phyloP scores from a whole-genome alignment of 2,329 filamentous ascomycete genomes.

The Fusarium succisae region DNA sequence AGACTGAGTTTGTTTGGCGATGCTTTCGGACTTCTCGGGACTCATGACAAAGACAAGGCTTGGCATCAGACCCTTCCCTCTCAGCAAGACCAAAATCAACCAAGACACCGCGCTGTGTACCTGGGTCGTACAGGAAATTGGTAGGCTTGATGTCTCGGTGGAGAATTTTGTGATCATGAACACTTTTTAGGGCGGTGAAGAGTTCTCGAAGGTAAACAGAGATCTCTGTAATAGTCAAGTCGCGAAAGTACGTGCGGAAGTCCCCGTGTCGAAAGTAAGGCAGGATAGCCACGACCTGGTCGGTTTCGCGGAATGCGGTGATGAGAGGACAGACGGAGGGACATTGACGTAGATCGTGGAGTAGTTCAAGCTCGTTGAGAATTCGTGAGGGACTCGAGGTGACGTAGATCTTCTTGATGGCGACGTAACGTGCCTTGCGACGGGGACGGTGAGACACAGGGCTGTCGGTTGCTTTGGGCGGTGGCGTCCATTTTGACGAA shows the following conservation, averaged over 20 bases:
- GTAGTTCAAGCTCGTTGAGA: slow-evolving; percentile 92
- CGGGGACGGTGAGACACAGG: slow-evolving; percentile 45
- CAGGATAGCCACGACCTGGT: slow-evolving; percentile 93
- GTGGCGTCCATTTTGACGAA: slow-evolving; percentile 73
- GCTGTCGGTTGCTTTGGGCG: slow-evolving; percentile 64
- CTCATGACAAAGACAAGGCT: slow-evolving; percentile 84
- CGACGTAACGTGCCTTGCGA: slow-evolving; percentile 76
- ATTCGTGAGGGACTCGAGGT: slow-evolving; percentile 94
- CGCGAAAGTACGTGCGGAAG: slow-evolving; percentile 92
- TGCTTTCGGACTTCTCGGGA: slow-evolving; percentile 68
- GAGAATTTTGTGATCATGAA: slow-evolving; percentile 85
- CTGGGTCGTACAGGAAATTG: slow-evolving; percentile 92
- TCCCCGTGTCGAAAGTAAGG: slow-evolving; percentile 97
- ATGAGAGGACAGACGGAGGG: slow-evolving; percentile 92
- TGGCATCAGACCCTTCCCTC: slow-evolving; percentile 77
- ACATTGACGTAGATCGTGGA: slow-evolving; percentile 86
- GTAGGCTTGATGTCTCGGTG: slow-evolving; percentile 98
- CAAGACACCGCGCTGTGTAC: slow-evolving; percentile 82
- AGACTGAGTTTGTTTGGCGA: slow-evolving; percentile 66
- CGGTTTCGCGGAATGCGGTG: slow-evolving; percentile 92
- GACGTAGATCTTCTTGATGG: slow-evolving; percentile 99
- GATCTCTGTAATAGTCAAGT: slow-evolving; percentile 88
- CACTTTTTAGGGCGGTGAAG: slow-evolving; percentile 83
- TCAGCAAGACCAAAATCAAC: slow-evolving; percentile 99
- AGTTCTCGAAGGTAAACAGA: slow-evolving; percentile 88